phyloP scores from a whole-genome alignment of 495 filamentous ascomycete species.

The Talaromyces adpressus region DNA sequence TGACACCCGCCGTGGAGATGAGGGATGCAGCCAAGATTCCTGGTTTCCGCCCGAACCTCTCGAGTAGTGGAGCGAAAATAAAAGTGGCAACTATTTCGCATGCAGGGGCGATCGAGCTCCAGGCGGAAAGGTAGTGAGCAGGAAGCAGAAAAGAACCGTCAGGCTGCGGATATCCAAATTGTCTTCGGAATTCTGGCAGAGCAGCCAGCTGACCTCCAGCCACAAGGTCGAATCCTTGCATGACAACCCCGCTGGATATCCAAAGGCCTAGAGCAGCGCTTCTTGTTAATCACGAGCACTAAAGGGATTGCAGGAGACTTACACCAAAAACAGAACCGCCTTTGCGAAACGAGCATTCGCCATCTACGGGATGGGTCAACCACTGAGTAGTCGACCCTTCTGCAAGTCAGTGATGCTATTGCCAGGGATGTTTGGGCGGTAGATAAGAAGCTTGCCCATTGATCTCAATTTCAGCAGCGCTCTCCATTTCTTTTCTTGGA shows the following conservation, averaged over 20 bases:
- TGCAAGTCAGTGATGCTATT: not conserved
- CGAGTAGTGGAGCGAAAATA: slow-evolving; percentile 12
- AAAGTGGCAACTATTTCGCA: slow-evolving; percentile 16
- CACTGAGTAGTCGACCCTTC: slow-evolving; percentile 15
- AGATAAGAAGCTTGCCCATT: slow-evolving; percentile 2
- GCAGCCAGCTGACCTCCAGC: slow-evolving; percentile 18
- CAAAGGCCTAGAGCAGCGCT: slow-evolving; percentile 10
- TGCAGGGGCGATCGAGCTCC: slow-evolving; percentile 7
- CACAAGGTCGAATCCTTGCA: slow-evolving; percentile 19
- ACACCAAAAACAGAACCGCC: slow-evolving; percentile 15
- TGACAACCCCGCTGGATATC: slow-evolving; percentile 17
- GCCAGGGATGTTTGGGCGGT: not conserved
- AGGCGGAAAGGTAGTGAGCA: slow-evolving; percentile 12
- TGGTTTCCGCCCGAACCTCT: slow-evolving; percentile 18
- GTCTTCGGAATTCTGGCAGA: slow-evolving; percentile 12
- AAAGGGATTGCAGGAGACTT: slow-evolving; percentile 1
- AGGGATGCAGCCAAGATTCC: slow-evolving; percentile 13
- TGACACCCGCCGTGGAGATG: slow-evolving; percentile 13
- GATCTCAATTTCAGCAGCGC: not conserved
- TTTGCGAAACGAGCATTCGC: slow-evolving; percentile 14
- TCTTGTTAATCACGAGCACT: not conserved
- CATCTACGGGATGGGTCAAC: slow-evolving; percentile 12
- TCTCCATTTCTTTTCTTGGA: not conserved
- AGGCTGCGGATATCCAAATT: slow-evolving; percentile 12
- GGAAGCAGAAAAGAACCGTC: slow-evolving; percentile 13